These are phyloP conservation scores for Cyathus striatus DNA, from an alignment of 768 basidiomycete species.

Conservation along the genomic window DNA sequence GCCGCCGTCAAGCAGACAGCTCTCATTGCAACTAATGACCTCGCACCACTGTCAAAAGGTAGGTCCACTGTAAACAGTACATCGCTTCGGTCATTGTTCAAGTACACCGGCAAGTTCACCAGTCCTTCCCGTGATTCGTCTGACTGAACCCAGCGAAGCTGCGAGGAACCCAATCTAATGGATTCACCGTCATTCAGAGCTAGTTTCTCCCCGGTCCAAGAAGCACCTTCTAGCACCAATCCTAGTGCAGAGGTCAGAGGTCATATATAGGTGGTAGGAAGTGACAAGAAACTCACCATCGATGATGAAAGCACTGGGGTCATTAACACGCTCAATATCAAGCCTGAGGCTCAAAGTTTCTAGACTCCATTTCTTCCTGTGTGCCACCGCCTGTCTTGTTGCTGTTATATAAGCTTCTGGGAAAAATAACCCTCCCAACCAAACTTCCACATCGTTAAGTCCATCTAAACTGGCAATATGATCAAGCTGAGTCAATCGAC, in stretches of 20 bases:
- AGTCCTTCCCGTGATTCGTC: conserved; percentile 34
- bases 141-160: conserved; percentile 80
- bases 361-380: conserved; percentile 86
- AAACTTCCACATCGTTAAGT: conserved; percentile 70
- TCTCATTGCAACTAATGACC: conserved; percentile 74
- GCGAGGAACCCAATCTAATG: conserved; percentile 75
- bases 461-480: conserved; percentile 59
- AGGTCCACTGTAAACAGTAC: conserved; percentile 88
- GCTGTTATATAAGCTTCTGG: conserved; percentile 96
- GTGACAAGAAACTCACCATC: conserved; percentile 57
- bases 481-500: conserved; percentile 81
- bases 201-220: conserved; percentile 65
- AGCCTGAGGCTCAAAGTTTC: conserved; percentile 81
- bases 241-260: conserved; percentile 39
- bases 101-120: conserved; percentile 87
- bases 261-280: not conserved
- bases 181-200: conserved; percentile 82
- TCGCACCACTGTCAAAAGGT: conserved; percentile 64
- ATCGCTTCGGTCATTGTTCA: conserved; percentile 85
- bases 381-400: conserved; percentile 92
- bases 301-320: conserved; percentile 76
- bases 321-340: conserved; percentile 76
- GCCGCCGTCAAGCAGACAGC: conserved; percentile 90
- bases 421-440: conserved; percentile 94
- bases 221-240: conserved; percentile 81